phyloP scores from a whole-genome alignment of 352 stramenopile species.

The Bremia lactucae region DNA sequence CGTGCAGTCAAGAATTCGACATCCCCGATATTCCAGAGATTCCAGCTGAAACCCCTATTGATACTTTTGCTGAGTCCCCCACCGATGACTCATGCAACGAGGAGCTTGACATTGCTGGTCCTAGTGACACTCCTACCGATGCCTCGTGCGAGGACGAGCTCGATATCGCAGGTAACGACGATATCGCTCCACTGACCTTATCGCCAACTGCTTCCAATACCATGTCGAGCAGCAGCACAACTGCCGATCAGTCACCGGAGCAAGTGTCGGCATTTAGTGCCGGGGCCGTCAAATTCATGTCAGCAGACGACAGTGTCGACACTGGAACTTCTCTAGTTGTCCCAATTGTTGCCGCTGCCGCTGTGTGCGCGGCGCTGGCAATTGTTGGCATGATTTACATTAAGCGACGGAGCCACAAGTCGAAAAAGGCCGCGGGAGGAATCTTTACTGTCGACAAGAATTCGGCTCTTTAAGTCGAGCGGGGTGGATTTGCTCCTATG shows the following conservation, averaged over 20 bases:
- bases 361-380: conserved; percentile 35
- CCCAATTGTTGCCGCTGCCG: conserved; percentile 25
- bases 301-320: conserved; percentile 6
- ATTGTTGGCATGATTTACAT: conserved; percentile 46
- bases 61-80: background rate
- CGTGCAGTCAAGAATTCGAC: conserved; percentile 23
- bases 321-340: background rate
- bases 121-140: conserved; percentile 5
- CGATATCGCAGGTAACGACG: conserved; percentile 12
- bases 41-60: background rate
- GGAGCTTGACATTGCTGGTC: conserved; percentile 22
- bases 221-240: conserved; percentile 22
- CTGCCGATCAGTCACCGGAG: conserved; percentile 7
- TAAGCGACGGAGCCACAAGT: conserved; percentile 49
- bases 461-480: conserved; percentile 47
- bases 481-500: conserved; percentile 3
- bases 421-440: conserved; percentile 25
- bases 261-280: conserved; percentile 22
- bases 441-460: conserved; percentile 78
- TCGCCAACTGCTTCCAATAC: conserved; percentile 19
- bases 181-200: conserved; percentile 18
- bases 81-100: conserved; percentile 16
- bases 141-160: conserved; percentile 20
- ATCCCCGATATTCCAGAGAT: conserved; percentile 12
- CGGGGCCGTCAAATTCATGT: conserved; percentile 31